Evolutionary conservation across 2,329 filamentous ascomycete genomes (phyloP).

Genomic region (Byssoonygena ceratinophila): DNA sequence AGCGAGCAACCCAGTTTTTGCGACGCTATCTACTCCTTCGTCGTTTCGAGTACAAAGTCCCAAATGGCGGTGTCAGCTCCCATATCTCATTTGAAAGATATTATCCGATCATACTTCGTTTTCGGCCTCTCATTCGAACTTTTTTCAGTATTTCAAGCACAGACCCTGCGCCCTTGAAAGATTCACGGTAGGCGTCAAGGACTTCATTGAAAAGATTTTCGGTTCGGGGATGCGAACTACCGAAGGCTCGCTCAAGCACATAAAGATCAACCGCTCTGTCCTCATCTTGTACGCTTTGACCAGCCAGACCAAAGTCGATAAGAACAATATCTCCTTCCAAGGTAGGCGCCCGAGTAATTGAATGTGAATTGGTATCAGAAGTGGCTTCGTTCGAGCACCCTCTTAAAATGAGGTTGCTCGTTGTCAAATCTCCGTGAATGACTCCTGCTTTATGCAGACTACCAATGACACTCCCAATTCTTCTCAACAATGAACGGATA

Average conservation of each 20-base stretch:
- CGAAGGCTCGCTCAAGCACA: conserved; percentile 87
- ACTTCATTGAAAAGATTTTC: conserved; percentile 66
- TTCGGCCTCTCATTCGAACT: conserved; percentile 83
- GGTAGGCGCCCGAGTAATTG: conserved; percentile 17
- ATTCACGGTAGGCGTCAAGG: conserved; percentile 60
- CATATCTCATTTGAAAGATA: too few relatives aligned
- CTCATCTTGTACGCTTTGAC: conserved; percentile 71
- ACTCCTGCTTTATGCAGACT: conserved; percentile 72
- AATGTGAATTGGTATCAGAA: conserved; percentile 15
- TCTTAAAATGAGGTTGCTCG: conserved; percentile 86
- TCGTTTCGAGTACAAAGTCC: neutral
- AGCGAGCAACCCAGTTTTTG: neutral
- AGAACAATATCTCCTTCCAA: conserved; percentile 63
- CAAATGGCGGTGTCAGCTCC: neutral
- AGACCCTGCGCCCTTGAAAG: conserved; percentile 61
- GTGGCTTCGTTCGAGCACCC: conserved; percentile 18
- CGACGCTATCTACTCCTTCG: neutral
- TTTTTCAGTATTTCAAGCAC: conserved; percentile 80
- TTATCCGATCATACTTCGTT: conserved; percentile 92
- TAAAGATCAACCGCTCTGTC: conserved; percentile 94
- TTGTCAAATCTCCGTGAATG: conserved; percentile 91
- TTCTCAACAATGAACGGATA: conserved; percentile 54
- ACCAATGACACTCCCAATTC: conserved; percentile 62
- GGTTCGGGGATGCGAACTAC: conserved; percentile 81
- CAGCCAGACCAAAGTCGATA: conserved; percentile 89